These are phyloP conservation scores for Knufia fluminis DNA, from an alignment of 2,329 filamentous ascomycete genomes.

Conservation along the genomic window DNA sequence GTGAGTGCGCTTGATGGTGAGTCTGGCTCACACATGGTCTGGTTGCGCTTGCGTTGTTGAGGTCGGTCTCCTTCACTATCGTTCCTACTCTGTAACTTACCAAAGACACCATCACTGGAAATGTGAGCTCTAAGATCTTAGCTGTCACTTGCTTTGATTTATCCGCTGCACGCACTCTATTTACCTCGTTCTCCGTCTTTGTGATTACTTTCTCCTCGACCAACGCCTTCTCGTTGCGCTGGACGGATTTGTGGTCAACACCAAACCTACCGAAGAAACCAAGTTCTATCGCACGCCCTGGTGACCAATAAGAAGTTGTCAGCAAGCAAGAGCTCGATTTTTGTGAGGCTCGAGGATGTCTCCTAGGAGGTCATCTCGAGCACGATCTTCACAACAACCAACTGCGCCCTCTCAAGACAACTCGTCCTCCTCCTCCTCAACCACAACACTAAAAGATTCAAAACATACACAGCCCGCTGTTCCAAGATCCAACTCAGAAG, in stretches of 20 bases:
- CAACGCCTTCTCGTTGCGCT: background rate
- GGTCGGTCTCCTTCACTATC: background rate
- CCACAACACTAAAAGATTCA: conserved; percentile 50
- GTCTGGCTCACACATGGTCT: background rate
- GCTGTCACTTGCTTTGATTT: background rate
- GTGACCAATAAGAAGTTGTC: background rate
- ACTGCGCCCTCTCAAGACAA: conserved; percentile 64
- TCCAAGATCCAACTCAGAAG: conserved; percentile 62
- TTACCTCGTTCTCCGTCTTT: background rate
- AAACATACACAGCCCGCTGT: conserved; percentile 60
- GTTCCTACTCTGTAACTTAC: background rate
- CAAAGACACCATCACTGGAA: background rate
- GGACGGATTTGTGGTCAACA: background rate
- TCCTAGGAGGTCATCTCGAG: conserved; percentile 84
- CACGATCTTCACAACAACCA: conserved; percentile 64
- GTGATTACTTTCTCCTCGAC: background rate
- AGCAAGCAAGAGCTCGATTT: background rate
- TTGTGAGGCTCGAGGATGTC: conserved; percentile 37
- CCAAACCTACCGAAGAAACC: background rate
- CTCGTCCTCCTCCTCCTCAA: conserved; percentile 66
- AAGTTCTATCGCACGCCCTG: background rate
- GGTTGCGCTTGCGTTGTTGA: background rate
- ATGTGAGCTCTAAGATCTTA: background rate
- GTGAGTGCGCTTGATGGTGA: background rate
- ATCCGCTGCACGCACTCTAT: background rate